Evolutionary conservation across 148 eudicot genomes (phyloP).

Genomic region (Rhododendron williamsianum): DNA sequence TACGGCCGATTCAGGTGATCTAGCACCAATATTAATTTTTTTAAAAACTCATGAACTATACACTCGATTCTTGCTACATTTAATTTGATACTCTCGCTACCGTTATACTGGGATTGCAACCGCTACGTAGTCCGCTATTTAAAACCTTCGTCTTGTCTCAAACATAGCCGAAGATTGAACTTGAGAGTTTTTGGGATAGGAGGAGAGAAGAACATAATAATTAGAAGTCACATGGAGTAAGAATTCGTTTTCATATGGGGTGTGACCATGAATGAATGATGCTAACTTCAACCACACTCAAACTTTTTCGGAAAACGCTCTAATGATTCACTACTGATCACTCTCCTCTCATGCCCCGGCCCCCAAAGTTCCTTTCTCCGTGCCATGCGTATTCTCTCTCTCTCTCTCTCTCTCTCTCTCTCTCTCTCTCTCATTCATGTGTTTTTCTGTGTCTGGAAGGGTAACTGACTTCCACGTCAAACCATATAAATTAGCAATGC

Average conservation of each 20-base stretch:
- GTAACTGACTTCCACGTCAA: neutral
- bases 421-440: neutral
- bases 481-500: neutral
- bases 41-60: too few species aligned
- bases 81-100: too few species aligned
- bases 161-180: neutral
- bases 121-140: too few species aligned
- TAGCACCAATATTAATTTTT: too few species aligned
- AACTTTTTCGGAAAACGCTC: neutral
- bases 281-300: slow-evolving; percentile 11
- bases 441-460: neutral
- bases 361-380: neutral
- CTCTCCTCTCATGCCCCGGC: neutral
- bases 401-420: neutral
- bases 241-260: neutral
- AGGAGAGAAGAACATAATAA: neutral
- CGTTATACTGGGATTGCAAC: too few species aligned
- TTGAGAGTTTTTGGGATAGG: neutral
- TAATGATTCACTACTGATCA: neutral
- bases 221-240: slow-evolving; percentile 5
- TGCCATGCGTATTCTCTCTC: neutral
- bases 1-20: too few species aligned
- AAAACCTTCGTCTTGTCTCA: neutral
- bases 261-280: neutral
- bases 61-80: too few species aligned